Percentiles rank a stretch among this genome's conserved stretches.
Conservation (phyloP, 805 yeast genomes). For the Yamadazyma ubonensis region DNA sequence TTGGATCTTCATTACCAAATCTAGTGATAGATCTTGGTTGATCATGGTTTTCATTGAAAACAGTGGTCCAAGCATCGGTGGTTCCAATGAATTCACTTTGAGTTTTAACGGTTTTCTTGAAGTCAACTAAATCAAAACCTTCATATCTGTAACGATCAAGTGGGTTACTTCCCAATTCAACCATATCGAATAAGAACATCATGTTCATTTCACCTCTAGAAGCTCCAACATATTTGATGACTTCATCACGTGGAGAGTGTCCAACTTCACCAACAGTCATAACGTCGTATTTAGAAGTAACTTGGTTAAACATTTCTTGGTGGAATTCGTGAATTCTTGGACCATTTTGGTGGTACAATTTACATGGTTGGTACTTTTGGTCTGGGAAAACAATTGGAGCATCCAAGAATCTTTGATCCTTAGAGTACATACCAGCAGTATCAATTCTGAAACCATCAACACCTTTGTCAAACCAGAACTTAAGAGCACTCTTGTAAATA, state of each 20-base stretch:
- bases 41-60: slow-evolving; percentile 58
- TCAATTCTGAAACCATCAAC: slow-evolving; percentile 62
- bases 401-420: slow-evolving; percentile 45
- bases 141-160: slow-evolving; percentile 36
- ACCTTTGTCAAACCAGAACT: slow-evolving; percentile 56
- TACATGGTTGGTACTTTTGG: slow-evolving; percentile 41
- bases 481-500: slow-evolving; percentile 47
- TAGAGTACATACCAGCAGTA: slow-evolving; percentile 54
- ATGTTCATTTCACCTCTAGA: slow-evolving; percentile 36
- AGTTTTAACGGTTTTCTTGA: slow-evolving; percentile 39
- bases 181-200: slow-evolving; percentile 37
- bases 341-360: slow-evolving; percentile 40
- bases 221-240: slow-evolving; percentile 43
- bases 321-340: slow-evolving; percentile 60
- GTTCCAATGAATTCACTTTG: slow-evolving; percentile 42
- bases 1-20: slow-evolving; percentile 42
- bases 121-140: slow-evolving; percentile 37
- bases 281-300: slow-evolving; percentile 46
- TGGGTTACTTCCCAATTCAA: slow-evolving; percentile 38
- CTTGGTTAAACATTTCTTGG: slow-evolving; percentile 47
- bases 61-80: slow-evolving; percentile 55
- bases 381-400: slow-evolving; percentile 49
- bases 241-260: slow-evolving; percentile 40
- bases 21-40: slow-evolving; percentile 57
- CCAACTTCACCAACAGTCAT: slow-evolving; percentile 63